These are phyloP conservation scores for Paramyrothecium sp. DNA, from an alignment of 2,329 filamentous ascomycete genomes.

Conservation along the genomic window DNA sequence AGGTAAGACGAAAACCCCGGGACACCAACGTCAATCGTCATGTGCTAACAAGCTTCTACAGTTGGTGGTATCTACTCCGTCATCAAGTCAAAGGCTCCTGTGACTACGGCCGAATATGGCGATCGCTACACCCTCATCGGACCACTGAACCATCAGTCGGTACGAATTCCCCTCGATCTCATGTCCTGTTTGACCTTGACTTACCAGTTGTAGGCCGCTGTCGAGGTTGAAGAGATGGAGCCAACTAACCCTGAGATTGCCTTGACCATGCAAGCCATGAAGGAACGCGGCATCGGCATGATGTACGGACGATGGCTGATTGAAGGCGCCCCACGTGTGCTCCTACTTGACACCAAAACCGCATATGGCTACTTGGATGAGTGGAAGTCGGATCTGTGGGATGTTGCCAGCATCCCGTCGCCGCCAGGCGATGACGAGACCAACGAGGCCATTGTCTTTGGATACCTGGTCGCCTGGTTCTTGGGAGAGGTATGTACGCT, in stretches of 20 bases:
- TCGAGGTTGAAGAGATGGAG: conserved; percentile 92
- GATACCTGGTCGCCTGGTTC: conserved; percentile 97
- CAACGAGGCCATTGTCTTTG: conserved; percentile 96
- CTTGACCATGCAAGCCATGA: conserved; percentile 88
- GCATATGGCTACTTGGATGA: conserved; percentile 90
- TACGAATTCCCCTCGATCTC: conserved; percentile 40
- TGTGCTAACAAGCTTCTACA: conserved; percentile 29
- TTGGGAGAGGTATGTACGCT: conserved; percentile 74
- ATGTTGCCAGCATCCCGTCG: conserved; percentile 87
- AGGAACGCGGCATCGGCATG: conserved; percentile 82
- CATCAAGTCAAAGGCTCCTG: conserved; percentile 96
- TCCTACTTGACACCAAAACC: conserved; percentile 93
- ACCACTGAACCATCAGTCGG: conserved; percentile 86
- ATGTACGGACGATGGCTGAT: conserved; percentile 97
- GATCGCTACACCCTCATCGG: conserved; percentile 94
- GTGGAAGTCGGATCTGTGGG: conserved; percentile 97
- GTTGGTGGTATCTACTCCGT: conserved; percentile 99
- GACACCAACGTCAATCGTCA: neutral
- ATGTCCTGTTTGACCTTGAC: conserved; percentile 9
- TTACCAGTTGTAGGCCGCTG: conserved; percentile 68
- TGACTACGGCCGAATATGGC: conserved; percentile 98
- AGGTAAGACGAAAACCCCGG: conserved; percentile 53
- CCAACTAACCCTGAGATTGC: conserved; percentile 78
- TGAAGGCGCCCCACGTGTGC: conserved; percentile 88
- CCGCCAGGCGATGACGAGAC: conserved; percentile 91